These are phyloP conservation scores for Clonostachys byssicola DNA, from an alignment of 2,329 filamentous ascomycete species.

Conservation along the genomic window DNA sequence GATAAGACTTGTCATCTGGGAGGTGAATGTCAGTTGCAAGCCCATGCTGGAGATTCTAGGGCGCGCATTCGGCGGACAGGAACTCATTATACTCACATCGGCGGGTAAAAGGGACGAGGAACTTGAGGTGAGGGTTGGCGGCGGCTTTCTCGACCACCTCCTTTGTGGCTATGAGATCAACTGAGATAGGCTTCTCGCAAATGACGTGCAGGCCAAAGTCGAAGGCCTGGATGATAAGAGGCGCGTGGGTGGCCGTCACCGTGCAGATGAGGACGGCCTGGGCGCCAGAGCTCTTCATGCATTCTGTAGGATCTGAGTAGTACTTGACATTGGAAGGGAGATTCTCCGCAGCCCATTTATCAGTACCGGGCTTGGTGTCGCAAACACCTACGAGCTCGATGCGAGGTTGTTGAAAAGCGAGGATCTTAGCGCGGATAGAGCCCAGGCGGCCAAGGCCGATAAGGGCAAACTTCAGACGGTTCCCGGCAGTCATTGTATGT, in stretches of 20 bases:
- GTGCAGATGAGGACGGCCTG: conserved; percentile 21
- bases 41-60: background rate
- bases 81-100: background rate
- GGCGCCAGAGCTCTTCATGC: conserved; percentile 16
- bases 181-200: conserved; percentile 14
- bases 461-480: conserved; percentile 10
- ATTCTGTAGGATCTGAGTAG: conserved; percentile 15
- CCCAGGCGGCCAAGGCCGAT: conserved; percentile 21
- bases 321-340: conserved; percentile 13
- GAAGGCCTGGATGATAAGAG: conserved; percentile 13
- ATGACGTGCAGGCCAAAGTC: conserved; percentile 13
- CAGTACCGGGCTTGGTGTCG: conserved; percentile 22
- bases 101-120: background rate
- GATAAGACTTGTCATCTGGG: background rate
- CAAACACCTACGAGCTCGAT: conserved; percentile 24
- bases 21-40: background rate
- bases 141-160: conserved; percentile 9
- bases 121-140: conserved; percentile 10
- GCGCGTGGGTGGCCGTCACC: conserved; percentile 18
- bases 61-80: background rate
- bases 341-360: conserved; percentile 21
- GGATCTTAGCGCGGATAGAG: conserved; percentile 21
- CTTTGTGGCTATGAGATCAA: conserved; percentile 9
- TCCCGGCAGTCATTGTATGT: conserved; percentile 4
- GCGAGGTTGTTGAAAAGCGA: conserved; percentile 25